Evolutionary conservation across 1,284 basidiomycete genomes (phyloP).

Genomic region (Cystobasidium sp.): DNA sequence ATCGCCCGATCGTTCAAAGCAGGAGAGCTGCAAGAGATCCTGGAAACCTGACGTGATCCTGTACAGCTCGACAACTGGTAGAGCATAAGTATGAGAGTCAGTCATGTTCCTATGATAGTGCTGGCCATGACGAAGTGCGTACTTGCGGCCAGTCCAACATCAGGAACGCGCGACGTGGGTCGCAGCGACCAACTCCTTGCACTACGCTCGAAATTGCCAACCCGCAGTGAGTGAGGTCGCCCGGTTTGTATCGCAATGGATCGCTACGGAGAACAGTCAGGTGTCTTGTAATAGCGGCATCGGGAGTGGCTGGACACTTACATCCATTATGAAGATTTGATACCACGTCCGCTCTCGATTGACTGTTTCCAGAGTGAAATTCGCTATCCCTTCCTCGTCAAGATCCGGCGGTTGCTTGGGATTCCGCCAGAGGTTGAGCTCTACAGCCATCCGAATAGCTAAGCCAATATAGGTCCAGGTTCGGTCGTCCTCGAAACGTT

Average conservation of each 20-base stretch:
- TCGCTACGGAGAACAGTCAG: conserved; percentile 2
- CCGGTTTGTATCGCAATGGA: conserved; percentile 58
- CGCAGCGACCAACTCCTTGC: conserved; percentile 13
- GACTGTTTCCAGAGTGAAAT: conserved; percentile 57
- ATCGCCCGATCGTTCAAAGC: conserved; percentile 12
- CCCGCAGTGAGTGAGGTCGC: conserved; percentile 57
- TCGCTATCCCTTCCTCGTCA: conserved; percentile 54
- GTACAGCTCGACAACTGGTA: conserved; percentile 30
- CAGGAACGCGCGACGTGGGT: conserved; percentile 7
- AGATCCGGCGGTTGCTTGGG: conserved; percentile 60
- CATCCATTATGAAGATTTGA: conserved; percentile 57
- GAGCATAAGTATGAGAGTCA: background rate
- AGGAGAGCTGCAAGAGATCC: conserved; percentile 31
- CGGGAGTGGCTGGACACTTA: background rate
- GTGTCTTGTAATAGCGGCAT: too few species aligned
- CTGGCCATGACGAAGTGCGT: background rate
- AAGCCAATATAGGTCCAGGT: conserved; percentile 68
- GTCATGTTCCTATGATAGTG: too few species aligned
- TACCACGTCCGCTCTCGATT: conserved; percentile 59
- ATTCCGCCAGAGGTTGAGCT: conserved; percentile 92
- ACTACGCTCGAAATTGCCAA: conserved; percentile 27
- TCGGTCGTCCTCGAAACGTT: conserved; percentile 86
- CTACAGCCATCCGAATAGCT: conserved; percentile 81
- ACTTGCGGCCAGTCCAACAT: conserved; percentile 37
- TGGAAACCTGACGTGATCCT: conserved; percentile 38